Conservation (phyloP, 257 asterid species). For the Ballota nigra region DNA sequence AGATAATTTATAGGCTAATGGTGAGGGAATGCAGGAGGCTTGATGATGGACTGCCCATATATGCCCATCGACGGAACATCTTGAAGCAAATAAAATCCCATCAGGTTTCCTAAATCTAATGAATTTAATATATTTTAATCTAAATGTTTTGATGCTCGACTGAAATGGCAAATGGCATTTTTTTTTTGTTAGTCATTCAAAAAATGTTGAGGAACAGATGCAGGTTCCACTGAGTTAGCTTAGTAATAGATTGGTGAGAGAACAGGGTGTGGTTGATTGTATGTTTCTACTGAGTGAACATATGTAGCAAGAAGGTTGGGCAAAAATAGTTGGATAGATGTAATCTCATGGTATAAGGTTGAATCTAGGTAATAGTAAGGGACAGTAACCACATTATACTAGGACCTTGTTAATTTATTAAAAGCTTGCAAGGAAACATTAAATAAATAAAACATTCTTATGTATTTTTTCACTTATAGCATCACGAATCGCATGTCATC, state of each 20-base stretch:
- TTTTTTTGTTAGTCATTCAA: not conserved
- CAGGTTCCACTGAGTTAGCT: not conserved
- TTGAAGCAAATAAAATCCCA: constrained; percentile 48
- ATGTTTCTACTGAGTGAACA: not conserved
- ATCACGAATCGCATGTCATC: not conserved
- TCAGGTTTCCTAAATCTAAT: constrained; percentile 45
- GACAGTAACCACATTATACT: not conserved
- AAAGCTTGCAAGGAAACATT: not conserved
- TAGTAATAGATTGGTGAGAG: not conserved
- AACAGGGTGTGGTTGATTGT: not conserved
- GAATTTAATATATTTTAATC: not conserved
- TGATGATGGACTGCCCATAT: constrained; percentile 84
- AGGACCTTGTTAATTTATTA: not conserved
- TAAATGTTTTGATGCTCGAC: not conserved
- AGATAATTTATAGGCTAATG: constrained; percentile 50
- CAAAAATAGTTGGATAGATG: not conserved
- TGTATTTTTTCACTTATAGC: not conserved
- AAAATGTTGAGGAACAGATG: not conserved
- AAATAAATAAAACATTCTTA: not conserved
- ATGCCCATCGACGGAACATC: constrained; percentile 50
- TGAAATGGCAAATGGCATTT: not conserved
- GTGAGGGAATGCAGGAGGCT: constrained; percentile 81
- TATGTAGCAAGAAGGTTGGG: not conserved
- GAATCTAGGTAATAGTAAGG: not conserved
- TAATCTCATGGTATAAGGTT: not conserved